Base-by-base conservation (phyloP, 352 stramenopile species). In the Globisporangium spinosum region DNA sequence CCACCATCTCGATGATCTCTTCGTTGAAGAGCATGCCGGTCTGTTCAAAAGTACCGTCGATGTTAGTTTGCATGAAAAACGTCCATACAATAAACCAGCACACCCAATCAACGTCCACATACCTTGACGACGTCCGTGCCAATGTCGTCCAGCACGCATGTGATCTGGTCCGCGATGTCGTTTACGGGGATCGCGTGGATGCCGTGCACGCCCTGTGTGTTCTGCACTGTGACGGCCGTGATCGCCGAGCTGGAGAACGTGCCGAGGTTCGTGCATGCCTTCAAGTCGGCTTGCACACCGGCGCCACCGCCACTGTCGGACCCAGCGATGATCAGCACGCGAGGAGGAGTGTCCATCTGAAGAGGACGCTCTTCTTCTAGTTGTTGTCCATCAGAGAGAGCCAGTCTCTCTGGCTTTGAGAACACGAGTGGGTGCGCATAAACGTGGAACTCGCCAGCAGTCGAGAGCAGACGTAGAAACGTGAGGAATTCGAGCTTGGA, bases 221-320 rank as follows among this genome's bases (percentile, higher is more conserved):
- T 82, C 69, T 97, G 85, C 17, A 98, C 89, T n/a, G 95, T 98
- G 62, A 98, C 75, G 13, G 90, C 94, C 1, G 93, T 98, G 71
- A 98, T 82, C 1, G 92, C 94, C 10, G 83, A 96, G 76, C 78
- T 95, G 71, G 69, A 85, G 80, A 83, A 93, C 43, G 80, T 79
- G 17, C 89, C 91, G 47, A 98, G 82, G 34, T 83, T 80, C 34
- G 93, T 91, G 55, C 97, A 97, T 13, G 94, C 78, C 70, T 97
- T 95, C 67, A 98, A 72, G 68, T 98, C 95, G 15, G 95, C 95
- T 76, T 98, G 94, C 60, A 98, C 93, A 35, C 95, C 95, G 4
- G 95, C 95, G 2, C 77, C 77, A 3, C 77, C 95, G 20, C 94
- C 93, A 13, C 89, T 97, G 76, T 98, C 95, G 1, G 85, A 97